Evolutionary conservation across 2,329 filamentous ascomycete species (phyloP).

Genomic region (Neopestalotiopsis clavispora): DNA sequence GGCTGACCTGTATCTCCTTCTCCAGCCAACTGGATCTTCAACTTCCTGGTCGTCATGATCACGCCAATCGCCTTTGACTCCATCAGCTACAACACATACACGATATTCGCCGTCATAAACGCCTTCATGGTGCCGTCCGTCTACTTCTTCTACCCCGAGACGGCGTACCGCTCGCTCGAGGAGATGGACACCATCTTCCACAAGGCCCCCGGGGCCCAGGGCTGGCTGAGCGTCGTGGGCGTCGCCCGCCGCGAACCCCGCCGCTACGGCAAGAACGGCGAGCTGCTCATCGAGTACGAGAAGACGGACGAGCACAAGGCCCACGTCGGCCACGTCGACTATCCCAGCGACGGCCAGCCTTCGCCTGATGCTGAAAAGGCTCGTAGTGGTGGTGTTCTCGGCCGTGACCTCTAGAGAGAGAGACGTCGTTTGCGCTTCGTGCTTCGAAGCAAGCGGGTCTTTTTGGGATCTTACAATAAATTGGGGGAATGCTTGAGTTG

Average conservation of each 20-base stretch:
- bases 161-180: conserved; percentile 66
- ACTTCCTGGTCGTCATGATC: conserved; percentile 68
- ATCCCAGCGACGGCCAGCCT: neutral
- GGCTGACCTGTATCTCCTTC: neutral
- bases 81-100: conserved; percentile 66
- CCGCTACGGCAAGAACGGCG: conserved; percentile 64
- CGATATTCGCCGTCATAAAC: conserved; percentile 71
- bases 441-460: too few species aligned
- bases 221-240: conserved; percentile 46
- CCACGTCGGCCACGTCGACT: conserved; percentile 21
- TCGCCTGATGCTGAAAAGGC: conserved; percentile 6
- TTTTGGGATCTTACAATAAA: neutral
- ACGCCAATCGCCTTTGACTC: conserved; percentile 62
- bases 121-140: conserved; percentile 61
- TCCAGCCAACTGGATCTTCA: conserved; percentile 65
- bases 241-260: conserved; percentile 53
- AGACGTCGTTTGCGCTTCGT: neutral
- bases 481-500: neutral
- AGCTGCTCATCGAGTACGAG: conserved; percentile 55
- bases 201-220: conserved; percentile 51
- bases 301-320: conserved; percentile 44
- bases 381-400: conserved; percentile 7
- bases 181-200: conserved; percentile 71
- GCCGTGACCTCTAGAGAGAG: neutral
- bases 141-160: conserved; percentile 70